phyloP scores from a whole-genome alignment of 2,329 filamentous ascomycete genomes.

The Trichoderma polysporum region DNA sequence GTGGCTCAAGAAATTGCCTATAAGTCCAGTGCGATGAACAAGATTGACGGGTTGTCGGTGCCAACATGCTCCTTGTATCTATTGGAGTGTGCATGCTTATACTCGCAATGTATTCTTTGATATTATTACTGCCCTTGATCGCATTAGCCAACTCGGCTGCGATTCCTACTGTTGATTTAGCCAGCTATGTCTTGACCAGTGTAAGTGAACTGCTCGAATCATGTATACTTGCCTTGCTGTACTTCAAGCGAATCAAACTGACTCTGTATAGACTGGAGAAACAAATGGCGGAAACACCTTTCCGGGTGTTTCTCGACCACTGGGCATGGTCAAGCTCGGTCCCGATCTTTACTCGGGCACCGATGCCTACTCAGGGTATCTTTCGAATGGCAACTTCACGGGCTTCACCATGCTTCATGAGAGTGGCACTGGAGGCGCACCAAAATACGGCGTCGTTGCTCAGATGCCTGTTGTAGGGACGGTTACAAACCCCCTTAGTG shows the following conservation, averaged over 20 bases:
- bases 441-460: conserved; percentile 66
- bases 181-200: conserved; percentile 38
- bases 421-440: conserved; percentile 65
- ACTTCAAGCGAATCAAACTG: neutral
- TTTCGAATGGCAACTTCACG: conserved; percentile 51
- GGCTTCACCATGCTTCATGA: conserved; percentile 66
- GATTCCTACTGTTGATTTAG: conserved; percentile 27
- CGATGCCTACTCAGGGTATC: conserved; percentile 55
- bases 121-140: conserved; percentile 2
- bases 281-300: conserved; percentile 50
- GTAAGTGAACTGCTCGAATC: conserved; percentile 27
- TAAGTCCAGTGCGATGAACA: neutral
- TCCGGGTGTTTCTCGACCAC: conserved; percentile 47
- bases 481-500: conserved; percentile 53
- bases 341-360: conserved; percentile 49
- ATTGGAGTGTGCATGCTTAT: neutral
- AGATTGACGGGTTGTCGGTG: neutral
- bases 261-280: conserved; percentile 42
- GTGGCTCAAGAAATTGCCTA: neutral
- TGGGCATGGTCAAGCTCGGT: conserved; percentile 51
- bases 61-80: neutral
- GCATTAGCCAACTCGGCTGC: neutral
- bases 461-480: conserved; percentile 56
- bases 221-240: neutral
- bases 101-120: conserved; percentile 17